These are phyloP conservation scores for Leptographium lundbergii DNA, from an alignment of 2,329 filamentous ascomycete genomes.

Conservation along the genomic window DNA sequence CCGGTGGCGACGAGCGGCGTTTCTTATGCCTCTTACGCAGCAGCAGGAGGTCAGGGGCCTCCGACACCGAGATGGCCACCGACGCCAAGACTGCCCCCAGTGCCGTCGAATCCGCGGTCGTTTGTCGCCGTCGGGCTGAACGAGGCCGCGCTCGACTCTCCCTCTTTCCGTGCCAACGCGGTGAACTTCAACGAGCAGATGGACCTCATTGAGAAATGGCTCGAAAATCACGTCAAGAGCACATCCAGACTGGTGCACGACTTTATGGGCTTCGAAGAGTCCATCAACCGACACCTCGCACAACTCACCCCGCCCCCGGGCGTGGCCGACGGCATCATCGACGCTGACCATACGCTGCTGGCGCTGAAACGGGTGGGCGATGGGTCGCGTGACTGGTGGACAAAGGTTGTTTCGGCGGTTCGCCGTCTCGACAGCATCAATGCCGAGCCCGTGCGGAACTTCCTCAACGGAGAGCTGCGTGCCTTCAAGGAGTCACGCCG, in stretches of 20 bases:
- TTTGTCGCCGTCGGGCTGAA: constrained; percentile 69
- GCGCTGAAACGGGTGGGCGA: constrained; percentile 78
- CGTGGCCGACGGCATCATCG: constrained; percentile 67
- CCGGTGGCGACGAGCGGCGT: neutral
- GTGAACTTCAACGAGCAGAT: constrained; percentile 85
- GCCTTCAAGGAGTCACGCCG: constrained; percentile 77
- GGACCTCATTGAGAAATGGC: constrained; percentile 84
- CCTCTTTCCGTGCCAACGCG: constrained; percentile 80
- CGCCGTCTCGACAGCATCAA: constrained; percentile 67
- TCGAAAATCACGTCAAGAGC: constrained; percentile 47
- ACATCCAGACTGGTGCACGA: constrained; percentile 45
- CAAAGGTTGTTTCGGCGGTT: constrained; percentile 56
- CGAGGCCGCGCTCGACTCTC: constrained; percentile 92
- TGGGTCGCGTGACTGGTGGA: constrained; percentile 79
- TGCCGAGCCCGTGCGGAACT: constrained; percentile 69
- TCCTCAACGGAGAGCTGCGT: constrained; percentile 66
- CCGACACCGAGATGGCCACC: neutral
- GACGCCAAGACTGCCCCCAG: neutral
- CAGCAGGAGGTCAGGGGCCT: neutral
- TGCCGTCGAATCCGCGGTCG: constrained; percentile 18
- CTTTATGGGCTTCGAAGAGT: constrained; percentile 63
- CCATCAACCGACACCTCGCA: constrained; percentile 63
- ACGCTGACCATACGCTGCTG: constrained; percentile 88
- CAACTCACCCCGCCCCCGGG: constrained; percentile 62
- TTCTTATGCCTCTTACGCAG: neutral